Base-by-base conservation (phyloP, 2,329 filamentous ascomycete genomes). In the Cladobotryum protrusum region DNA sequence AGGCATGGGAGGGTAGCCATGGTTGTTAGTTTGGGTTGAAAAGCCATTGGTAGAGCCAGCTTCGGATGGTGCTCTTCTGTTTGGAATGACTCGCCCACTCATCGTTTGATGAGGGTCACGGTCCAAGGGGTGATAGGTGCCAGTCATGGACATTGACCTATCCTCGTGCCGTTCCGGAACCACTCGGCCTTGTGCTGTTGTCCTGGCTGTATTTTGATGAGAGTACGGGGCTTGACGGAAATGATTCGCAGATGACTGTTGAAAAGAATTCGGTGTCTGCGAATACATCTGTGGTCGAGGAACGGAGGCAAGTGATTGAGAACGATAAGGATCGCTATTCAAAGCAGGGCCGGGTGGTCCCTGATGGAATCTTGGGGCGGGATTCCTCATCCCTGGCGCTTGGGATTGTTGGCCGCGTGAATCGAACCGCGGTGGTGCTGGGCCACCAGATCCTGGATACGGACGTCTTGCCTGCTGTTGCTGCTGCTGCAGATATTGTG, bases 131-230 rank as follows among this genome's bases (percentile, higher is more conserved):
- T 89, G 66, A 53, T 72, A 76, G 17, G 67, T 87, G 9, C 87
- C 89, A 5, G 86, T 93, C 85, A 99, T 86, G 42, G 92, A 96
- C 93, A 97, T 97, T 55, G 93, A 85, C 51, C 93, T 82, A 67
- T 97, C 92, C 61, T 95, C 89, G 54, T 91, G 87, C 48, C 92
- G 83, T 64, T 96, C 91, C 1, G 93, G 93, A 8, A 99, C 90
- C 34, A 93, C 77, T 53, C 93, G 82, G 32, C 93, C 93, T 66
- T 96, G 91, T 8, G 91, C 89, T 3, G 93, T 99, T 44, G 89
- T 95, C 54, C 86, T 79, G 2, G 89, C 84, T 59, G 82, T 78
- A 49, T 79, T 75, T 55, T 71, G 73, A 58, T 83, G 81, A 63
- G 89, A 59, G 50, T 70, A 92, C 29, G 83, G 86, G 52, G 86